Conservation (phyloP, 495 filamentous ascomycete species). For the Lentithecium fluviatile region DNA sequence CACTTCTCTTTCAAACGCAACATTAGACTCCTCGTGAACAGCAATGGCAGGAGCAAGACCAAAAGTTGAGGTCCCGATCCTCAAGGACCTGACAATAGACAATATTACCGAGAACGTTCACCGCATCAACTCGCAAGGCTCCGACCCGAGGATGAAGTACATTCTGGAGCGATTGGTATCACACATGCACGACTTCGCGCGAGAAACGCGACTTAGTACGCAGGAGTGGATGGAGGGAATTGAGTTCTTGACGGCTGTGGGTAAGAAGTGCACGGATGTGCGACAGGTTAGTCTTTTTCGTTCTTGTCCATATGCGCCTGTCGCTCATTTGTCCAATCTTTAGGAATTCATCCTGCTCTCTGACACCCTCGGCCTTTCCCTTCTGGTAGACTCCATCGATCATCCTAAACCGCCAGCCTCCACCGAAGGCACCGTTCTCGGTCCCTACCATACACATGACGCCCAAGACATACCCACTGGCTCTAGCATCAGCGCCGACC, state of each 20-base stretch:
- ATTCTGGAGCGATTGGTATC: conserved; percentile 44
- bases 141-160: conserved; percentile 43
- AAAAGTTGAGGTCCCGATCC: conserved; percentile 36
- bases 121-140: conserved; percentile 42
- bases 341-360: conserved; percentile 94
- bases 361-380: conserved; percentile 83
- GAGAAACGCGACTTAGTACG: conserved; percentile 44
- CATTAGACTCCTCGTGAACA: too few relatives aligned
- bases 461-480: conserved; percentile 66
- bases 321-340: not conserved
- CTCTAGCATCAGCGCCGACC: conserved; percentile 68
- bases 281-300: conserved; percentile 37
- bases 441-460: conserved; percentile 93
- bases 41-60: conserved; percentile 28
- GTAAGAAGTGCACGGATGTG: conserved; percentile 47
- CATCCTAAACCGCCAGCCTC: conserved; percentile 75
- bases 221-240: conserved; percentile 47
- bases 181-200: conserved; percentile 48
- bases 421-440: conserved; percentile 87
- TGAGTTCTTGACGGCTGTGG: conserved; percentile 44
- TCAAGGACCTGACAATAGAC: conserved; percentile 49
- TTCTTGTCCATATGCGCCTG: too few relatives aligned
- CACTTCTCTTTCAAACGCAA: too few relatives aligned
- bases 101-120: conserved; percentile 50
- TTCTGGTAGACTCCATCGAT: conserved; percentile 87